These are phyloP conservation scores for Hyphopichia khmerensis DNA, from an alignment of 1,139 yeast genomes.

Conservation along the genomic window DNA sequence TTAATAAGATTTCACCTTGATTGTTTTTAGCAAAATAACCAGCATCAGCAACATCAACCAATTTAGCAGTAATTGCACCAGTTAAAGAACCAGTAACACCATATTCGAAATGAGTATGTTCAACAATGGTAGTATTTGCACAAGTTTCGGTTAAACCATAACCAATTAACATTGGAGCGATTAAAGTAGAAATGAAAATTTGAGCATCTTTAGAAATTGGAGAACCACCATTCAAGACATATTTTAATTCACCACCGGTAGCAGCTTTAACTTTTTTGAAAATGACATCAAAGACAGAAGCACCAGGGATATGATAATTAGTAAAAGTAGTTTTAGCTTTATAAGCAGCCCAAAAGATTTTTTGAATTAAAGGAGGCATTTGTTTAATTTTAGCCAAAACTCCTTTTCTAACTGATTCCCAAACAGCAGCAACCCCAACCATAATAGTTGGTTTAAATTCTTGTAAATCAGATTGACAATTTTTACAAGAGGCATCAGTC, in stretches of 20 bases:
- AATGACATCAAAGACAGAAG: constrained; percentile 58
- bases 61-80: constrained; percentile 82
- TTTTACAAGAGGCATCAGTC: constrained; percentile 75
- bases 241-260: constrained; percentile 85
- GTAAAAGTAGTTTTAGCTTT: constrained; percentile 64
- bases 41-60: constrained; percentile 89
- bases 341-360: constrained; percentile 87
- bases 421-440: constrained; percentile 99
- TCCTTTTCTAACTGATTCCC: constrained; percentile 96
- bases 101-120: constrained; percentile 61
- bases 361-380: constrained; percentile 68
- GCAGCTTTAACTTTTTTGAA: constrained; percentile 91
- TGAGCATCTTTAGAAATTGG: constrained; percentile 89
- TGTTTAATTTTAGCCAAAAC: constrained; percentile 71
- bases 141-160: constrained; percentile 97
- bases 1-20: constrained; percentile 89
- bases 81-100: constrained; percentile 83
- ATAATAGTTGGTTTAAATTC: constrained; percentile 88
- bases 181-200: constrained; percentile 67
- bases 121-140: constrained; percentile 78
- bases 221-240: constrained; percentile 89
- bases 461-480: constrained; percentile 85
- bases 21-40: constrained; percentile 88
- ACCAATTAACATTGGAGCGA: constrained; percentile 91
- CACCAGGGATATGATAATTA: constrained; percentile 71